Evolutionary conservation across 2,329 filamentous ascomycete genomes (phyloP), one percentile per base, ranked within the genome.

Genomic region (Diaporthe citri): DNA sequence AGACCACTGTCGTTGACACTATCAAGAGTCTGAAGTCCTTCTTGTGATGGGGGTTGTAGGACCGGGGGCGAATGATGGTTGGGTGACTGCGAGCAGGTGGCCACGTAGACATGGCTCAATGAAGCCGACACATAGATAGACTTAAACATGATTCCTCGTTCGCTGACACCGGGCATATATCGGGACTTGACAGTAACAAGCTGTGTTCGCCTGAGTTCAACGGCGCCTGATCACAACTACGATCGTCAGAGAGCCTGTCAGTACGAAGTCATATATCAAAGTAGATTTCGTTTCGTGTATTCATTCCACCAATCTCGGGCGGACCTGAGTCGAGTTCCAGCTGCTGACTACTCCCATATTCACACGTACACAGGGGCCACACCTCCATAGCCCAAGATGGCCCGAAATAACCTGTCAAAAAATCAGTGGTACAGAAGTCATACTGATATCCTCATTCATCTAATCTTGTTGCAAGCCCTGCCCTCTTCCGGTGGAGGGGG

Each of bases 1-100:
- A 94, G 82, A 86, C 92, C 83, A 88, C 86, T 39, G 86, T 93
- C 39, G 85, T 88, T 8, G 93, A 95, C 79, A 88, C 91, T 9
- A 87, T 94, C 25, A 90, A 90, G 83, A 92, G 89, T 43, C 82
- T 95, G 79, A 88, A 93, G 82, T 80, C 80, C n/a, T 80, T 86
- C n/a, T 80, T 81, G 7, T 80, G 79, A 15, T 83, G 76, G 76
- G 34, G 22, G 17, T 20, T 15, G 43, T 20, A 22, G 3, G 15
- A 43, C 4, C 13, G 12, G 34, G 10, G 2, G 10, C 8, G 1
- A 10, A 4, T 20, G n/a, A 43, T 25, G 60, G 25, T 4, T 17
- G 48, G 3, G 8, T 41, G 15, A 15, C n/a, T 41, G n/a, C 8
- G 17, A 52, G 22, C 25, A n/a, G 13, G 22, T 52, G 4, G n/a